phyloP scores from a whole-genome alignment of 108 stramenopile species.

The Skeletonema menzelii region DNA sequence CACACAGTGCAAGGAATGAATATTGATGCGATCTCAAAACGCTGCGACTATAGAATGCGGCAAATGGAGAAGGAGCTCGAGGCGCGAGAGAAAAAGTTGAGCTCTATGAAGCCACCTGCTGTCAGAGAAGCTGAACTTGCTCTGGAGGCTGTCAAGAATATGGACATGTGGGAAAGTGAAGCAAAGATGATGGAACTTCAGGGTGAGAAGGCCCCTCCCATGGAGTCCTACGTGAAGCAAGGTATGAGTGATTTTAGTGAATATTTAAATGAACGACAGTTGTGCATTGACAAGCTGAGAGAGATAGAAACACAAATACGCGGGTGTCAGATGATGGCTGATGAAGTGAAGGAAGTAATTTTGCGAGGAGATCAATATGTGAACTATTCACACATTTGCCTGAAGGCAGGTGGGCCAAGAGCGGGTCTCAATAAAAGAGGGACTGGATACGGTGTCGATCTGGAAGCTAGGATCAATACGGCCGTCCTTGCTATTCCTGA shows the following conservation, averaged over 20 bases:
- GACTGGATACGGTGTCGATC: constrained; percentile 65
- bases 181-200: constrained; percentile 56
- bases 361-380: constrained; percentile 83
- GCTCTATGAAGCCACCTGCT: constrained; percentile 59
- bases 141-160: constrained; percentile 69
- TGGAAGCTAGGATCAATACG: constrained; percentile 77
- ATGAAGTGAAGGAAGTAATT: constrained; percentile 70
- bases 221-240: constrained; percentile 47
- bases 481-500: constrained; percentile 71
- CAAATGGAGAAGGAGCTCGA: constrained; percentile 90
- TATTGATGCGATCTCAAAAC: constrained; percentile 79
- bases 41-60: constrained; percentile 88
- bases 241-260: constrained; percentile 52
- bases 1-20: constrained; percentile 90
- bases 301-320: constrained; percentile 85
- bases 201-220: constrained; percentile 57
- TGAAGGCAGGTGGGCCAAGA: constrained; percentile 74
- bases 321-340: constrained; percentile 67
- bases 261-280: constrained; percentile 63
- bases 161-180: constrained; percentile 80
- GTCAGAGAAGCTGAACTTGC: constrained; percentile 76
- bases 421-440: constrained; percentile 42
- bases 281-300: constrained; percentile 63
- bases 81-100: constrained; percentile 79
- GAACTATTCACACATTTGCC: constrained; percentile 81